Conservation (phyloP, 2,329 filamentous ascomycete genomes). For the Gnomoniopsis sp. region DNA sequence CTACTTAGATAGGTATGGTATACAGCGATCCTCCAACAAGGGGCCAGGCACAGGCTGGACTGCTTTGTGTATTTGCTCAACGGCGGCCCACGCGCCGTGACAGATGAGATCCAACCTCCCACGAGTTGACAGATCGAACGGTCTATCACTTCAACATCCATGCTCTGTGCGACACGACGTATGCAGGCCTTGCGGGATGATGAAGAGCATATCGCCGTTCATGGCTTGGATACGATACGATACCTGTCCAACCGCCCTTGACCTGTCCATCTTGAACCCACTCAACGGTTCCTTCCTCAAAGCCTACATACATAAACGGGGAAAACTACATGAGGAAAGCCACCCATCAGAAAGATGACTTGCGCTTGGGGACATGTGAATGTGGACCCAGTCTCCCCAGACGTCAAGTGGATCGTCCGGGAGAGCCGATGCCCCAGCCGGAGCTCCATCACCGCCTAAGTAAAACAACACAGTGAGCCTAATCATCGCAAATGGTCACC, state of each 20-base stretch:
- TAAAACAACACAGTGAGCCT: background rate
- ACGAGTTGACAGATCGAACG: background rate
- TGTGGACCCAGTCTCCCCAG: background rate
- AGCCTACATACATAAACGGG: no score
- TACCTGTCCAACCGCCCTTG: no score
- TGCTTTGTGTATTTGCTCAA: background rate
- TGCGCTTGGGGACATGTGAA: background rate
- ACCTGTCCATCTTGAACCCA: no score
- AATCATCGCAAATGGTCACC: background rate
- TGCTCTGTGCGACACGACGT: background rate
- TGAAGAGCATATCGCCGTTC: no score
- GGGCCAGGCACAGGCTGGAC: no score
- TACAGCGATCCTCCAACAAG: background rate
- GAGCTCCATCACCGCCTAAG: background rate
- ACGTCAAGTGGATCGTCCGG: background rate
- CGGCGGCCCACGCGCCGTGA: no score
- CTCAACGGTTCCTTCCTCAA: no score
- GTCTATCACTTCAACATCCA: background rate
- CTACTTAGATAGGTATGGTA: no score
- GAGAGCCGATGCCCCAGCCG: background rate
- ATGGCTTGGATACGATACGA: no score
- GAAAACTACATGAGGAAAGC: background rate
- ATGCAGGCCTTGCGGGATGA: background rate
- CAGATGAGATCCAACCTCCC: background rate
- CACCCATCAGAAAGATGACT: background rate